Evolutionary conservation across 495 filamentous ascomycete species (phyloP).

Genomic region (Clohesyomyces aquaticus): DNA sequence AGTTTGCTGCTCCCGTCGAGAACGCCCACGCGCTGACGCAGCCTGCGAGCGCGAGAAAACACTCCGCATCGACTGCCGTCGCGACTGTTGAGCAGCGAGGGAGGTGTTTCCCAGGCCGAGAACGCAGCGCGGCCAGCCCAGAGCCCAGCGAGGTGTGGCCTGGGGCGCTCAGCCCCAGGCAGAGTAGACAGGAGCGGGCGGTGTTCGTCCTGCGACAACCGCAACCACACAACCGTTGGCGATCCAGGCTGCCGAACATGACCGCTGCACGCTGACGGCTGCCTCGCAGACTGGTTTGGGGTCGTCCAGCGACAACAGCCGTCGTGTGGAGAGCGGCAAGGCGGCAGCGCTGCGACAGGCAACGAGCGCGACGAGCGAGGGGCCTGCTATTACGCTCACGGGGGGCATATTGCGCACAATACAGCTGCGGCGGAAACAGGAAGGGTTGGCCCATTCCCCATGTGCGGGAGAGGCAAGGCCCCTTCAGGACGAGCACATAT

Average conservation of each 20-base stretch:
- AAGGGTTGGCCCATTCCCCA: too few relatives aligned
- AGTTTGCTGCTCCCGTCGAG: constrained; percentile 6
- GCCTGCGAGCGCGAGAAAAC: not conserved
- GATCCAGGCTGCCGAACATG: not conserved
- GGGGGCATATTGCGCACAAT: too few relatives aligned
- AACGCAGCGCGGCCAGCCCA: not conserved
- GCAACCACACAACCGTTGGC: not conserved
- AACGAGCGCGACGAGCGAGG: too few relatives aligned
- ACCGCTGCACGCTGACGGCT: not conserved
- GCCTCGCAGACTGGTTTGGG: not conserved
- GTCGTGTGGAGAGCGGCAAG: too few relatives aligned
- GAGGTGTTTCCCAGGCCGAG: too few relatives aligned
- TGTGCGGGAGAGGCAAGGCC: too few relatives aligned
- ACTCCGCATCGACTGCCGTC: not conserved
- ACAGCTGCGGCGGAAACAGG: too few relatives aligned
- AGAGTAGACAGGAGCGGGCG: not conserved
- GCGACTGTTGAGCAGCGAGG: constrained; percentile 2
- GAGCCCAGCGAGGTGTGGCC: not conserved
- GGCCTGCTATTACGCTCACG: too few relatives aligned
- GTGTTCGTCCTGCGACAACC: not conserved
- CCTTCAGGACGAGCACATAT: too few relatives aligned
- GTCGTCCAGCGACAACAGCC: too few relatives aligned
- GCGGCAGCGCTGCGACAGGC: too few relatives aligned
- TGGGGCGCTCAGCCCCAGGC: constrained; percentile 22
- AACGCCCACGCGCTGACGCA: not conserved